Base-by-base conservation (phyloP, 805 yeast genomes). In the Wickerhamiella nectarea region DNA sequence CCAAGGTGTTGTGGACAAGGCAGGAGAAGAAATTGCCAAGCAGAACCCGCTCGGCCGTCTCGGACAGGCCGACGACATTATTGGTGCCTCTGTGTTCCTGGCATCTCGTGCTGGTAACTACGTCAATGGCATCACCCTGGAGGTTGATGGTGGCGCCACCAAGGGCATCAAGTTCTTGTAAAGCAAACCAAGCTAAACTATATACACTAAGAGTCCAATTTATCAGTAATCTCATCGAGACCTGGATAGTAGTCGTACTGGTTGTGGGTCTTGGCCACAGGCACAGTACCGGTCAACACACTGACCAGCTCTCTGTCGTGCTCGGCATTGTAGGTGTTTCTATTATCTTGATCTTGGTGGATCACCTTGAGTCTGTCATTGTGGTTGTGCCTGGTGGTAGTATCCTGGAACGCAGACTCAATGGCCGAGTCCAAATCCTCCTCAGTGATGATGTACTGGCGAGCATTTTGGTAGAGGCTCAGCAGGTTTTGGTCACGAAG, bases 381-480 rank as follows among this genome's bases (percentile, higher is more conserved):
- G 31, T 28, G 31, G 24, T 11, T 17, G 33, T 14, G 18, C n/a
- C 20, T 17, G 21, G 24, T 20, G 20, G 17, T 36, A 6, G 20
- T 21, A 9, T 14, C 39, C 11, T n/a, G 15, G 25, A 44, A 44
- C 7, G 47, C 47, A 12, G 18, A 11, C 39, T 70, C 72, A 35
- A 81, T 72, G 42, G 78, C 74, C 17, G 60, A 64, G 35, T 70
- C 72, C 48, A 81, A 68, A 58, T 75, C 76, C 40, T 68, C 72
- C 60, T 81, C 94, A 24, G 78, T 78, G 33, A 83, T 74, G 52
- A 85, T 81, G 62, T 75, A 86, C 36, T 70, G 67, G 21, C 72
- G 69, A 1, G 89, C 66, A 2, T 77, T 72, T 55, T 84, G 84
- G 61, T 82, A 85, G 43, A 87, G 68, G 50, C 74, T 79, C 47